Evolutionary conservation across 2,329 filamentous ascomycete genomes (phyloP).

Genomic region (Dothistroma pini): DNA sequence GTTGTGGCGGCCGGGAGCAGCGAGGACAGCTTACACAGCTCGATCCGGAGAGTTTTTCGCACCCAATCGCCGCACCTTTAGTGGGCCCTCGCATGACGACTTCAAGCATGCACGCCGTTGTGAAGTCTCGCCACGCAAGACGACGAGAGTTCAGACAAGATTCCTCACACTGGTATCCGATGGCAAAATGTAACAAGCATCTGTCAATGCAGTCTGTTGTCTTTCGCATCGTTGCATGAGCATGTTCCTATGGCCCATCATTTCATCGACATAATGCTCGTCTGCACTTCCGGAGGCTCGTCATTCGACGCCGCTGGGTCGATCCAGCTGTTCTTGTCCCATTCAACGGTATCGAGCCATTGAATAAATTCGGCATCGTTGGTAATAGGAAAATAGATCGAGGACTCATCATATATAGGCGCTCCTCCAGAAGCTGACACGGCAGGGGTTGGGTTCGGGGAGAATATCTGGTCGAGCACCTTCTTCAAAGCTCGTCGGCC

Average conservation of each 20-base stretch:
- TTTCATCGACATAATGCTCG: neutral
- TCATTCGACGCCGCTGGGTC: neutral
- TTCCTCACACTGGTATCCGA: no score
- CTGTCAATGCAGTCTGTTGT: no score
- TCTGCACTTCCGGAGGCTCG: neutral
- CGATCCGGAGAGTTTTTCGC: neutral
- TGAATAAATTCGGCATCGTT: slow-evolving; percentile 44
- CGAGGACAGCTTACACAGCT: neutral
- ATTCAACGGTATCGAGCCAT: slow-evolving; percentile 45
- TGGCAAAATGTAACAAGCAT: no score
- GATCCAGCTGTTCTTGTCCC: slow-evolving; percentile 34
- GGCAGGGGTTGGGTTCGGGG: slow-evolving; percentile 25
- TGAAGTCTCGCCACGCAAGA: neutral
- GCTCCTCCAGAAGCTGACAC: slow-evolving; percentile 13
- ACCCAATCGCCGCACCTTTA: neutral
- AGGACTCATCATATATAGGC: slow-evolving; percentile 30
- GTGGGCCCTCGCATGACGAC: neutral
- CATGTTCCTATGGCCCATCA: neutral
- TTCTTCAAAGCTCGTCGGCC: slow-evolving; percentile 40
- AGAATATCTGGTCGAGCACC: slow-evolving; percentile 44
- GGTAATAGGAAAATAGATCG: slow-evolving; percentile 35
- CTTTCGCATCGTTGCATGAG: no score
- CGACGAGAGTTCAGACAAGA: neutral
- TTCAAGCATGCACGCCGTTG: neutral
- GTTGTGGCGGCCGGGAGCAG: neutral